Percentiles rank a stretch among this genome's conserved stretches.
These are phyloP conservation scores for Cyclotella choctawhatcheeana DNA, from an alignment of 108 stramenopile genomes.

Conservation along the genomic window DNA sequence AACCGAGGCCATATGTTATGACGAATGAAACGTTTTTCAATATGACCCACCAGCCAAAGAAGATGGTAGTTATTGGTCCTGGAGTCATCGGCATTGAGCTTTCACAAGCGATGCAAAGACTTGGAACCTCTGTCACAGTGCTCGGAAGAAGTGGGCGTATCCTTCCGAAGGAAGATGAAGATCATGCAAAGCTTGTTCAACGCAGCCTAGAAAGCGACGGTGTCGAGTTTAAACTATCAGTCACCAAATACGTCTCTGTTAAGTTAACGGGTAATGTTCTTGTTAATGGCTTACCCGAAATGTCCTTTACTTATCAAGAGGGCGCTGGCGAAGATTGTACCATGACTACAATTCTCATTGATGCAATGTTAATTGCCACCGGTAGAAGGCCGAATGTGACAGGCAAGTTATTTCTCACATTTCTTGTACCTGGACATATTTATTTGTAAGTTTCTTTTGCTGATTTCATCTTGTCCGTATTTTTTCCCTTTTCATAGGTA, in stretches of 20 bases:
- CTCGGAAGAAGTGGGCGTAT: constrained; percentile 74
- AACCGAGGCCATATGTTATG: constrained; percentile 62
- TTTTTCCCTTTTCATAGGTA: neutral
- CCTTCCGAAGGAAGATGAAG: constrained; percentile 79
- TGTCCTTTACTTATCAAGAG: constrained; percentile 53
- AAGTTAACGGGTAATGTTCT: constrained; percentile 56
- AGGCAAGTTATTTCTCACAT: constrained; percentile 27
- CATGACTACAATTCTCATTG: constrained; percentile 46
- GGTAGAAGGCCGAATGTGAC: constrained; percentile 88
- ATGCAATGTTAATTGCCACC: constrained; percentile 80
- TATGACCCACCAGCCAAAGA: constrained; percentile 73
- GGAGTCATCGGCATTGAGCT: constrained; percentile 93
- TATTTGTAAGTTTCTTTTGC: neutral
- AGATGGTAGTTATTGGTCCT: constrained; percentile 81
- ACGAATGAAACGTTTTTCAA: constrained; percentile 93
- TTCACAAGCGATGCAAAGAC: constrained; percentile 86
- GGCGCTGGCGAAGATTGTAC: constrained; percentile 30
- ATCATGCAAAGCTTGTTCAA: constrained; percentile 67
- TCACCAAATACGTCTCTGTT: constrained; percentile 52
- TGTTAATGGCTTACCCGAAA: constrained; percentile 54
- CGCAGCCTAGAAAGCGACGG: constrained; percentile 65
- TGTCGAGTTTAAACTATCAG: constrained; percentile 56
- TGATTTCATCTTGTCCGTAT: neutral
- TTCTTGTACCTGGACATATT: neutral
- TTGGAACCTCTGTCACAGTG: constrained; percentile 81